Base-by-base conservation (phyloP, 2,329 filamentous ascomycete species). In the Thermoascus crustaceus region DNA sequence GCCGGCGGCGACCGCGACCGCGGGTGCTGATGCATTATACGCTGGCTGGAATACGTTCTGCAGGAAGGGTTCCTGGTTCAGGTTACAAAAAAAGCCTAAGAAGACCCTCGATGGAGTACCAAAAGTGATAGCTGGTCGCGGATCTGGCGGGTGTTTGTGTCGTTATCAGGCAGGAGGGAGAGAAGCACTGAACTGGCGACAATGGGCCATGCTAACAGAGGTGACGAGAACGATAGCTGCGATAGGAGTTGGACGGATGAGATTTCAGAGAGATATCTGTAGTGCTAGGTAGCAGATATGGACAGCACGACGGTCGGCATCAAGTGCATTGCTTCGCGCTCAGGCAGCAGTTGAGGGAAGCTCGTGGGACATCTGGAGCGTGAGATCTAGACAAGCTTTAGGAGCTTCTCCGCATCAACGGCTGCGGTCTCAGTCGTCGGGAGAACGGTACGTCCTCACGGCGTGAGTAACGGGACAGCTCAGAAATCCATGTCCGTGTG, bases 11-110 rank as follows among this genome's bases (percentile, higher is more conserved):
- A 75, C 51, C 88, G 81, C 43, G 79, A 75, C 51, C 88, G 80
- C 50, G 84, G 80, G 65, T 88, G 85, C 66, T 94, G 88, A 75
- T 95, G 87, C 88, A 95, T 95, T 50, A 56, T 69, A 51, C 30
- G 17, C 35, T 29, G 26, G 34, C 40, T 32, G 34, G 34, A n/a
- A n/a, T n/a, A n/a, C n/a, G n/a, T n/a, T n/a, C n/a, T n/a, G n/a
- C n/a, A n/a, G n/a, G n/a, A n/a, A n/a, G n/a, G n/a, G n/a, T n/a
- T n/a, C n/a, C n/a, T n/a, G n/a, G 26, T 18, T 29, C 26, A 13
- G 26, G 14, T 4, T 13, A 4, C n/a, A 5, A 4, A 29, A 17
- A 17, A 29, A 5, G 26, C 7, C 18, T 17, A 29, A 13, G n/a
- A n/a, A n/a, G n/a, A n/a, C n/a, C n/a, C n/a, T n/a, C n/a, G n/a